Evolutionary conservation across 352 stramenopile genomes (phyloP).

Genomic region (Plasmopara viticola): DNA sequence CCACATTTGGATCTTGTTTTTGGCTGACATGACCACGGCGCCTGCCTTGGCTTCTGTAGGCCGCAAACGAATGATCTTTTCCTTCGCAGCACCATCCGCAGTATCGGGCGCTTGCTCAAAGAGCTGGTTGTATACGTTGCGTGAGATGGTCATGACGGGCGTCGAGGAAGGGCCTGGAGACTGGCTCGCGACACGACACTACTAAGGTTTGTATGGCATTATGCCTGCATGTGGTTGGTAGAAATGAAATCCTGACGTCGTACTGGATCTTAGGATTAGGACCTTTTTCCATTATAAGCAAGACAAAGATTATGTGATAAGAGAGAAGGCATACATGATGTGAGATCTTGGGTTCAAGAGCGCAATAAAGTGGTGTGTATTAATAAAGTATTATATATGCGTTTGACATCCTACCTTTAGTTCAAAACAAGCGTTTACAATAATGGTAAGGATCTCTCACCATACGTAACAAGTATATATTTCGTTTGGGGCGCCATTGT

Average conservation of each 20-base stretch:
- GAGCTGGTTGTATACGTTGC: slow-evolving; percentile 79
- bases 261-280: slow-evolving; percentile 23
- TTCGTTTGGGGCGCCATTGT: too few species aligned
- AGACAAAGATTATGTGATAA: background rate
- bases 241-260: slow-evolving; percentile 9
- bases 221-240: background rate
- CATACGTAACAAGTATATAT: too few species aligned
- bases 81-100: slow-evolving; percentile 24
- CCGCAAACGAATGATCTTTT: slow-evolving; percentile 69
- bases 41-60: slow-evolving; percentile 76
- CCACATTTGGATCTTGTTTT: slow-evolving; percentile 84
- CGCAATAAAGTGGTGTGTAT: too few species aligned
- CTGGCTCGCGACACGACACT: slow-evolving; percentile 9
- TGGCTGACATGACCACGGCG: slow-evolving; percentile 68
- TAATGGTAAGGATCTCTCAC: too few species aligned
- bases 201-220: slow-evolving; percentile 15
- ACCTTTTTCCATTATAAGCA: too few species aligned
- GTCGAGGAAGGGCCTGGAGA: background rate
- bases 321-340: too few species aligned
- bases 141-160: slow-evolving; percentile 71
- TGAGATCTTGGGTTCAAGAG: too few species aligned
- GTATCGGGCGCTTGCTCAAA: slow-evolving; percentile 51
- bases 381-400: too few species aligned
- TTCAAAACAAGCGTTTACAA: too few species aligned
- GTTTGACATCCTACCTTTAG: too few species aligned